phyloP scores from a whole-genome alignment of 2,329 filamentous ascomycete species.

The Dactylellina cionopaga region DNA sequence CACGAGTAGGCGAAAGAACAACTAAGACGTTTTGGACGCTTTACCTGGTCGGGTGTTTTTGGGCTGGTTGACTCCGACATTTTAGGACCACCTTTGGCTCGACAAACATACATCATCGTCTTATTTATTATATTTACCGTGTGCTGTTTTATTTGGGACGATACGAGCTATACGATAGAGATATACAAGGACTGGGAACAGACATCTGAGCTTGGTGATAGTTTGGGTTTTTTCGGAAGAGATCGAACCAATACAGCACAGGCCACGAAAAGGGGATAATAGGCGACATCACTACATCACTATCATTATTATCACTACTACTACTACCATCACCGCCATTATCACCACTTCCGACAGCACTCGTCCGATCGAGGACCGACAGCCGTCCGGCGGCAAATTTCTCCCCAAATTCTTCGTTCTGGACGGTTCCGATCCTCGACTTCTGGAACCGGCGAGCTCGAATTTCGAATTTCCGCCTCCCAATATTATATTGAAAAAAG shows the following conservation, averaged over 20 bases:
- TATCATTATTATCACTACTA: neutral
- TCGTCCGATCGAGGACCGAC: too few relatives aligned
- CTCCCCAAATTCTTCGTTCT: conserved; percentile 3
- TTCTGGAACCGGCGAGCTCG: conserved; percentile 6
- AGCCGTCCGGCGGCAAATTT: too few relatives aligned
- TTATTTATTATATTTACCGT: neutral
- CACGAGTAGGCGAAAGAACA: conserved; percentile 48
- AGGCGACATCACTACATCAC: neutral
- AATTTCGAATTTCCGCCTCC: neutral
- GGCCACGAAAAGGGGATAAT: neutral
- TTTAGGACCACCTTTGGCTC: conserved; percentile 9
- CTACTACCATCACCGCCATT: neutral
- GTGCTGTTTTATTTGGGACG: neutral
- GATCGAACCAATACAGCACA: too few relatives aligned
- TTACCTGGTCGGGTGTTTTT: conserved; percentile 41
- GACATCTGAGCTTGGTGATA: neutral
- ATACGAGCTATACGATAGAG: conserved; percentile 3
- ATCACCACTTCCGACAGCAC: neutral
- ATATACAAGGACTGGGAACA: neutral
- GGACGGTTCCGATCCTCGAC: neutral
- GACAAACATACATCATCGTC: neutral
- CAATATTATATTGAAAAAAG: neutral
- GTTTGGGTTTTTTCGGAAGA: conserved; percentile 23
- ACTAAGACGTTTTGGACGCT: conserved; percentile 47
- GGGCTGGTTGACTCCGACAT: too few relatives aligned